Evolutionary conservation across 306 rosid genomes (phyloP).

Genomic region (Begonia peltatifolia): DNA sequence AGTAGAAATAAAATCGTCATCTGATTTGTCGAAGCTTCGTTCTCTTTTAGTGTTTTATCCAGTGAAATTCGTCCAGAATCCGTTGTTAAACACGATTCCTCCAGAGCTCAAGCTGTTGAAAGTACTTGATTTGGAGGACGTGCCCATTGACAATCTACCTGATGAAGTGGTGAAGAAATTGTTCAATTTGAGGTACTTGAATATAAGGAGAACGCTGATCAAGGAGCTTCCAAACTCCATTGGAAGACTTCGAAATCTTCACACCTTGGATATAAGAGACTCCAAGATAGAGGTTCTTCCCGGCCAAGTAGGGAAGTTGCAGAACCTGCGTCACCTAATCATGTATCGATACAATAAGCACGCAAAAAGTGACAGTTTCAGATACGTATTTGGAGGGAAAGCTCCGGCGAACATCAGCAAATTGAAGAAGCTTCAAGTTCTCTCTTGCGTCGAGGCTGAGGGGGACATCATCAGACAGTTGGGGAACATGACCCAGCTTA

Average conservation of each 20-base stretch:
- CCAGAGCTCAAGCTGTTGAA: slow-evolving; percentile 1
- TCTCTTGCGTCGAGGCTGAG: too few relatives aligned
- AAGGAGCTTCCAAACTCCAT: slow-evolving; percentile 13
- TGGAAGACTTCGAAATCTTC: slow-evolving; percentile 11
- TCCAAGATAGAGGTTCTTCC: slow-evolving; percentile 5
- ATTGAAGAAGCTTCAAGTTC: slow-evolving; percentile 5
- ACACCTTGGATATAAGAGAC: slow-evolving; percentile 2
- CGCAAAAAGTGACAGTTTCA: background rate
- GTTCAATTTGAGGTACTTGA: slow-evolving; percentile 12
- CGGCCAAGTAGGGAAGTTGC: background rate
- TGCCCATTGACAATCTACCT: slow-evolving; percentile 1
- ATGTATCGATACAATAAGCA: background rate
- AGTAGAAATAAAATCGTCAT: background rate
- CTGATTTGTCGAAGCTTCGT: slow-evolving; percentile 5
- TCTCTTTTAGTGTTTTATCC: slow-evolving; percentile 3
- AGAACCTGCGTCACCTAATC: background rate
- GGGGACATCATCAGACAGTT: background rate
- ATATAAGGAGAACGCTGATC: slow-evolving; percentile 3
- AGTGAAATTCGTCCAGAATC: background rate
- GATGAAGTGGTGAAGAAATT: background rate
- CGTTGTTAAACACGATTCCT: background rate
- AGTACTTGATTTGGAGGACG: slow-evolving; percentile 10
- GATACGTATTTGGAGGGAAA: background rate
- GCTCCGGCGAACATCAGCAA: background rate
- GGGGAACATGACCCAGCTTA: slow-evolving; percentile 7